Percentiles rank a stretch among this genome's conserved stretches.
phyloP scores from a whole-genome alignment of 768 basidiomycete genomes.

The Boletus sensibilis region DNA sequence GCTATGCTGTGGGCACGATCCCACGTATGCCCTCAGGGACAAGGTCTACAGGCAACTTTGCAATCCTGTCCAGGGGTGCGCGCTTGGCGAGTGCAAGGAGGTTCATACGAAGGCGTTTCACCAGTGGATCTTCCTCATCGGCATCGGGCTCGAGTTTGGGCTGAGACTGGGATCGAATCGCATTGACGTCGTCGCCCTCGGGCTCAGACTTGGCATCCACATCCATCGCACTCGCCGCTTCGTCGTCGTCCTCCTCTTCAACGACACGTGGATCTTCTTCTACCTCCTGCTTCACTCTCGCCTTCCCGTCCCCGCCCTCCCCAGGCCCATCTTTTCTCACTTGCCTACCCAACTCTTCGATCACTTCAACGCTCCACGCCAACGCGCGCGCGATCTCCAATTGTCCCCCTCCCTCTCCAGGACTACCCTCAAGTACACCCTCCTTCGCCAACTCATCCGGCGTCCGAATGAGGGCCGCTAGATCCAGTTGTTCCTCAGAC shows the following conservation, averaged over 20 bases:
- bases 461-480: constrained; percentile 40
- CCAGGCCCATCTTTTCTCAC: no score
- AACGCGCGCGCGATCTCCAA: constrained; percentile 41
- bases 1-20: constrained; percentile 52
- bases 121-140: constrained; percentile 44
- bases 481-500: constrained; percentile 35
- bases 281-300: constrained; percentile 16
- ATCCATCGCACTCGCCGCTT: constrained; percentile 17
- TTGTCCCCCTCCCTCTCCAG: constrained; percentile 29
- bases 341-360: constrained; percentile 39
- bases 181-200: background rate
- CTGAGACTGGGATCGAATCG: background rate
- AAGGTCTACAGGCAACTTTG: constrained; percentile 58
- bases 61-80: constrained; percentile 71
- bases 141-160: background rate
- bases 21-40: constrained; percentile 65
- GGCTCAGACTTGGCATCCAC: constrained; percentile 17
- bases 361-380: constrained; percentile 52
- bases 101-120: constrained; percentile 66
- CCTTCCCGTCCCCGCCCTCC: background rate
- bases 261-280: background rate
- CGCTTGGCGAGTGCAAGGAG: constrained; percentile 75
- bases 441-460: constrained; percentile 41
- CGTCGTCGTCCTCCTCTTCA: background rate
- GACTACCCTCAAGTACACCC: constrained; percentile 27